A percentile compares a stretch with the other conserved stretches of the same genome.
These are phyloP conservation scores for Metschnikowia cubensis DNA, from an alignment of 805 yeast genomes.

Conservation along the genomic window DNA sequence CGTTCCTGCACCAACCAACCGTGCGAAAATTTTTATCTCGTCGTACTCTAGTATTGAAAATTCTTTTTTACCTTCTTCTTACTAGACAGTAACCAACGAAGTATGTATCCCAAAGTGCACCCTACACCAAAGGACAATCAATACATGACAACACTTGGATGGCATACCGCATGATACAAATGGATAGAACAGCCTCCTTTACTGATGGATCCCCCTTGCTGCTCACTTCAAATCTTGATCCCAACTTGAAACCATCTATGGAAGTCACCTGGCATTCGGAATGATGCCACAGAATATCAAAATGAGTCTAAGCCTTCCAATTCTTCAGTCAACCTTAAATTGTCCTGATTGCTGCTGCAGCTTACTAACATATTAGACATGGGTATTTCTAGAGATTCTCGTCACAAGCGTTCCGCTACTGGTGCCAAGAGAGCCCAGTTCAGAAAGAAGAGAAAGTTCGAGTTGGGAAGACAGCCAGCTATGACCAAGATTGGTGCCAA, in stretches of 20 bases:
- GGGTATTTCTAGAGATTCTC: conserved; percentile 99
- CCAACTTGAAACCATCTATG: background rate
- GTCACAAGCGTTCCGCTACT: conserved; percentile 99
- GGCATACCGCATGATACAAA: background rate
- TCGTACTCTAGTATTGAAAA: conserved; percentile 8
- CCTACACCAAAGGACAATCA: background rate
- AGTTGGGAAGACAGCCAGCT: conserved; percentile 99
- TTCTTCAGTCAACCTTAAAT: background rate
- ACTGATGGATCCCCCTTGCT: background rate
- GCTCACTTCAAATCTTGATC: background rate
- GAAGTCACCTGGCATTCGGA: background rate
- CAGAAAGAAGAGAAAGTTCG: conserved; percentile 99
- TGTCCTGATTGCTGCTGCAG: background rate
- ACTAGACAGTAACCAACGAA: conserved; percentile 20
- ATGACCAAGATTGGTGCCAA: conserved; percentile 98
- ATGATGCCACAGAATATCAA: background rate
- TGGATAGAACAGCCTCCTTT: background rate
- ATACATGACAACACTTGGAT: background rate
- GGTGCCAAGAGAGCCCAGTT: conserved; percentile 99
- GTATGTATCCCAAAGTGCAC: conserved; percentile 11
- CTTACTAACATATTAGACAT: conserved; percentile 41
- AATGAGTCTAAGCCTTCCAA: background rate
- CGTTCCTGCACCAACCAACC: conserved; percentile 12
- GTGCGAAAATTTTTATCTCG: conserved; percentile 15
- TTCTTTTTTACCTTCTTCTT: conserved; percentile 15